Evolutionary conservation across 805 yeast species (phyloP).

Genomic region (Hagleromyces aurorensis): DNA sequence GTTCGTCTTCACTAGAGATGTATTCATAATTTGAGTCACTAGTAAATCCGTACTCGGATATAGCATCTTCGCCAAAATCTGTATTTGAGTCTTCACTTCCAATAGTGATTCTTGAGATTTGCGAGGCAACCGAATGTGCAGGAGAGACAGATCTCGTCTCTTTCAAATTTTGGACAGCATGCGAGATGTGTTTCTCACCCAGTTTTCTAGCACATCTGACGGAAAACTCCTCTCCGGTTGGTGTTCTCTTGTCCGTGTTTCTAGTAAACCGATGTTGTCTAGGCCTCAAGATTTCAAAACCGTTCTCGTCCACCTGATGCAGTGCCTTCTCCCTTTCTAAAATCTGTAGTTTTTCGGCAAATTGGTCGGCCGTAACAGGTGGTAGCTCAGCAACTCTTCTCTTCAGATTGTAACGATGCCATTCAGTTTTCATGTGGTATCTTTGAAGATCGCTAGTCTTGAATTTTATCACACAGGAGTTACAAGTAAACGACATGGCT

Average conservation of each 20-base stretch:
- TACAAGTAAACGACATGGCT: conserved; percentile 88
- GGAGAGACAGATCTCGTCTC: conserved; percentile 40
- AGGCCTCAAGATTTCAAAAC: conserved; percentile 32
- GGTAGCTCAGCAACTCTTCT: conserved; percentile 83
- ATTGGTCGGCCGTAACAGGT: conserved; percentile 53
- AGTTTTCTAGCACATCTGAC: too few species aligned
- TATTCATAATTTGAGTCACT: conserved; percentile 32
- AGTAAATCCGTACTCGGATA: conserved; percentile 42
- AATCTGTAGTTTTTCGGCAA: conserved; percentile 34
- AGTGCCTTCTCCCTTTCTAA: conserved; percentile 27
- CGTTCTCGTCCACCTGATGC: conserved; percentile 34
- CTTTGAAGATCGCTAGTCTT: conserved; percentile 79
- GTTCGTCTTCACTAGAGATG: conserved; percentile 24
- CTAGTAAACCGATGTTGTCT: conserved; percentile 12
- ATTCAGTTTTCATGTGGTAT: conserved; percentile 91
- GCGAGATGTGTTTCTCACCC: not conserved
- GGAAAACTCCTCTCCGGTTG: too few species aligned
- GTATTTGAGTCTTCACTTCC: conserved; percentile 31
- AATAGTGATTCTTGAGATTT: conserved; percentile 39
- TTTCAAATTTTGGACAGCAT: not conserved
- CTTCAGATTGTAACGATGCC: conserved; percentile 95
- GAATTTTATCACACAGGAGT: conserved; percentile 79
- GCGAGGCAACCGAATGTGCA: conserved; percentile 46
- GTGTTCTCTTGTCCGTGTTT: too few species aligned
- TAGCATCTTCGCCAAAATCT: conserved; percentile 39